Evolutionary conservation across 495 filamentous ascomycete species (phyloP), one percentile per base, ranked within the genome.

Genomic region (Aspergillus carlsbadensis): DNA sequence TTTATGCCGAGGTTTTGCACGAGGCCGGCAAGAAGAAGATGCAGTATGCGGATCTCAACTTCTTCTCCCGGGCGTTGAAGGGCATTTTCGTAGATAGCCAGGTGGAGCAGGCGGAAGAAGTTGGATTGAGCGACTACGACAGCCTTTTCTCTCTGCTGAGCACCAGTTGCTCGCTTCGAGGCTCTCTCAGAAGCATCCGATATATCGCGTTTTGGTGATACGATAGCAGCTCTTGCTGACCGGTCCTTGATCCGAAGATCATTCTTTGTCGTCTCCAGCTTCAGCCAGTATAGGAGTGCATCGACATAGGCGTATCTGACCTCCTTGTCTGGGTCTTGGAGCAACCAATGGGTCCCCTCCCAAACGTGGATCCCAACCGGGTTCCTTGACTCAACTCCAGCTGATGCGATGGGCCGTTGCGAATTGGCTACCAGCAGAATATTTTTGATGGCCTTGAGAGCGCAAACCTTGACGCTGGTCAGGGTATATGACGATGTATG

Each of bases 321-420:
- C 18, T 84, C 78, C 17, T 80, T 81, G 61, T 91, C 85, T 10
- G 83, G 77, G 64, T 96, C 92, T 15, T 88, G 82, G 18, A 96
- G 73, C 42, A 97, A 81, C 85, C 89, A 94, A 52, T 96, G 90
- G 0, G 92, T 95, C 11, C 90, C 90, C 69, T 96, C 90, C 92
- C 92, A 97, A 0, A 90, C 86, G 35, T 87, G 78, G 34, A 93
- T 78, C 3, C 85, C 84, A 2, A 96, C 89, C 29, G 72, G 81
- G 62, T 87, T 89, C 56, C 92, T 82, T 1, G 83, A 83, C 40
- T 91, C 79, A 10, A 79, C 83, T 0, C 82, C 76, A 21, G 83
- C 83, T 20, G 81, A 78, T 54, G 77, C 81, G 43, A 84, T 75
- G 52, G 81, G 81, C 3, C 75, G 75, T 31, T 79, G 79, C 17